Percentiles rank a stretch among this genome's conserved stretches.
Conservation (phyloP, 2,329 filamentous ascomycete species). For the Neopestalotiopsis sp. region DNA sequence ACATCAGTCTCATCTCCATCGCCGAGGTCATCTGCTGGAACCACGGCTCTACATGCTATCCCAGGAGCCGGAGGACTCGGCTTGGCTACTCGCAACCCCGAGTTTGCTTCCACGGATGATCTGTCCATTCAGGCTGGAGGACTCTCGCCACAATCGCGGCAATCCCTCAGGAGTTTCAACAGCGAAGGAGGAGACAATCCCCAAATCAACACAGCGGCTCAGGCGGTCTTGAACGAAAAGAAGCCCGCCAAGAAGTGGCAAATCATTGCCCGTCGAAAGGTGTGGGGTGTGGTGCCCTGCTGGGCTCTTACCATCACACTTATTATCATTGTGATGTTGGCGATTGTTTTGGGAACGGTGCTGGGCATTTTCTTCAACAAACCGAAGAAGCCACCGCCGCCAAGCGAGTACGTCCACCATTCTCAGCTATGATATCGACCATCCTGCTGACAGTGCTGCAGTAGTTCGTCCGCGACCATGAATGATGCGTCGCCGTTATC, state of each 20-base stretch:
- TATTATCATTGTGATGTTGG: constrained; percentile 56
- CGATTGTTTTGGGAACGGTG: constrained; percentile 62
- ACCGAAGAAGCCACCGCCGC: constrained; percentile 25
- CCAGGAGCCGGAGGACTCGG: constrained; percentile 67
- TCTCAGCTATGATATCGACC: constrained; percentile 23
- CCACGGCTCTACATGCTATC: constrained; percentile 37
- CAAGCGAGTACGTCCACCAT: not conserved
- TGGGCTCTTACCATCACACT: constrained; percentile 63
- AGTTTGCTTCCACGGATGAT: constrained; percentile 65
- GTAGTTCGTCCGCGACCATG: constrained; percentile 32
- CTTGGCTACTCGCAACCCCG: constrained; percentile 65
- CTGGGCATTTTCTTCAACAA: constrained; percentile 52
- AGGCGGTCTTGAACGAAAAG: constrained; percentile 53
- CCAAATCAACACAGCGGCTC: constrained; percentile 58
- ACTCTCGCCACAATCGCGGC: constrained; percentile 52
- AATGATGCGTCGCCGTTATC: constrained; percentile 59
- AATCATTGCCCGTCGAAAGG: constrained; percentile 55
- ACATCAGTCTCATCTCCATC: constrained; percentile 17
- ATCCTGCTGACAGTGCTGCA: constrained; percentile 2
- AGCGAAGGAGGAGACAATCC: constrained; percentile 59
- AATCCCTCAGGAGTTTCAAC: constrained; percentile 57
- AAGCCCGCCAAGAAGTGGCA: constrained; percentile 56
- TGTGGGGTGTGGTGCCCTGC: constrained; percentile 65
- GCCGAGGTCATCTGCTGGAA: constrained; percentile 21
- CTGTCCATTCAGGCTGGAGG: constrained; percentile 40